Conservation (phyloP, 768 basidiomycete species). For the Termitomyces sp. region DNA sequence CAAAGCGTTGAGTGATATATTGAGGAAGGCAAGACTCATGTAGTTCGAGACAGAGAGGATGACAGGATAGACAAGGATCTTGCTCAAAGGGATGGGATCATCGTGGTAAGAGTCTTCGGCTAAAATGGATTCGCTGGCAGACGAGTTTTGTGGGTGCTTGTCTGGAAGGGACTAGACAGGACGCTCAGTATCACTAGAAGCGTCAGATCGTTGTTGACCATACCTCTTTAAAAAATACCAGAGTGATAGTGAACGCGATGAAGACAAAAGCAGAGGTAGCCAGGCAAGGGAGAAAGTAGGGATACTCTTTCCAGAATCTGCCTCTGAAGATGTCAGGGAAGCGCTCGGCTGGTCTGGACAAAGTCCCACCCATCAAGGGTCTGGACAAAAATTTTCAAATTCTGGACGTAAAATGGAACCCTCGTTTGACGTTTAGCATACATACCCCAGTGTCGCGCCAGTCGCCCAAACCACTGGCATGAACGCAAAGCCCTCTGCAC, state of each 20-base stretch:
- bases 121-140: not conserved
- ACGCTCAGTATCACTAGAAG: slow-evolving; percentile 2
- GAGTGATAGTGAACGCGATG: slow-evolving; percentile 31
- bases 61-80: slow-evolving; percentile 51
- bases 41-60: slow-evolving; percentile 71
- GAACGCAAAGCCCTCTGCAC: slow-evolving; percentile 40
- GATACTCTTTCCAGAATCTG: slow-evolving; percentile 61
- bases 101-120: slow-evolving; percentile 4
- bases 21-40: slow-evolving; percentile 59
- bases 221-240: slow-evolving; percentile 45
- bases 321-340: slow-evolving; percentile 59
- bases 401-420: slow-evolving; percentile 21
- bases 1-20: slow-evolving; percentile 51
- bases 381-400: slow-evolving; percentile 32
- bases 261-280: slow-evolving; percentile 36
- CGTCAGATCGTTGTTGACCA: slow-evolving; percentile 3
- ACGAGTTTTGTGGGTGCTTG: slow-evolving; percentile 1
- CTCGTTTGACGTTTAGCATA: slow-evolving; percentile 1
- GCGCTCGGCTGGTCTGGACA: slow-evolving; percentile 65
- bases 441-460: slow-evolving; percentile 43
- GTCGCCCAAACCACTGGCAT: slow-evolving; percentile 44
- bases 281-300: slow-evolving; percentile 74
- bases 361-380: slow-evolving; percentile 64
- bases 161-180: slow-evolving; percentile 27
- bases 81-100: slow-evolving; percentile 40